Conservation (phyloP, 495 filamentous ascomycete species). For the Pyronema domesticum region DNA sequence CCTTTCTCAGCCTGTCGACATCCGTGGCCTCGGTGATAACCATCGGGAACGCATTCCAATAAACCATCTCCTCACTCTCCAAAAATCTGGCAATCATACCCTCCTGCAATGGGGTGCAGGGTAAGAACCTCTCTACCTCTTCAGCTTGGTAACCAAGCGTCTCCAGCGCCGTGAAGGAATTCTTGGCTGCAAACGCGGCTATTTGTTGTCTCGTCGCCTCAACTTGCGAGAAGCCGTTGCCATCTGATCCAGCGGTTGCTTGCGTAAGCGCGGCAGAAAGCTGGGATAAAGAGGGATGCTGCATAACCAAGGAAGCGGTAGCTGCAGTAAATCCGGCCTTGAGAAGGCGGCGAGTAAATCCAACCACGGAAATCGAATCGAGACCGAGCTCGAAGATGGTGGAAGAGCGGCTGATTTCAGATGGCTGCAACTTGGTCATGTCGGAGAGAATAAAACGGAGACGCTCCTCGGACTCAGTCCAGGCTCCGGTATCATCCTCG, state of each 20-base stretch:
- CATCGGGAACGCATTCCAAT: slow-evolving; percentile 55
- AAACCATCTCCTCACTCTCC: slow-evolving; percentile 35
- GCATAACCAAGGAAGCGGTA: slow-evolving; percentile 46
- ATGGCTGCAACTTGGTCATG: slow-evolving; percentile 29
- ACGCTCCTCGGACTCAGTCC: slow-evolving; percentile 28
- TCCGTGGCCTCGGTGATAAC: slow-evolving; percentile 30
- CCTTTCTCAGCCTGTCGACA: slow-evolving; percentile 28
- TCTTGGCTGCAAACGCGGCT: slow-evolving; percentile 37
- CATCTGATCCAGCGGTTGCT: slow-evolving; percentile 19
- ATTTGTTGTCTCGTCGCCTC: slow-evolving; percentile 36
- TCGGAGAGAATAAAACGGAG: slow-evolving; percentile 36
- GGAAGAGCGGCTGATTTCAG: slow-evolving; percentile 34
- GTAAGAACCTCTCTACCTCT: slow-evolving; percentile 50
- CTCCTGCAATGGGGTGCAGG: slow-evolving; percentile 62
- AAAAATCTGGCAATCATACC: slow-evolving; percentile 60
- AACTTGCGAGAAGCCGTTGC: slow-evolving; percentile 14
- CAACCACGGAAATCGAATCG: slow-evolving; percentile 64
- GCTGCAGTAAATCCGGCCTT: slow-evolving; percentile 33
- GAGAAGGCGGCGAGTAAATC: slow-evolving; percentile 33
- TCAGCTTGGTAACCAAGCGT: slow-evolving; percentile 28
- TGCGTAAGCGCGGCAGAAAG: slow-evolving; percentile 28
- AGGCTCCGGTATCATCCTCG: slow-evolving; percentile 20
- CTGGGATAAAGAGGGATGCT: slow-evolving; percentile 35
- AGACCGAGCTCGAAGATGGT: slow-evolving; percentile 68
- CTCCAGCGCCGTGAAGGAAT: slow-evolving; percentile 32